A percentile compares a stretch with the other conserved stretches of the same genome.
Conservation (phyloP, 2,329 filamentous ascomycete species). For the Furcasterigmium sp. region DNA sequence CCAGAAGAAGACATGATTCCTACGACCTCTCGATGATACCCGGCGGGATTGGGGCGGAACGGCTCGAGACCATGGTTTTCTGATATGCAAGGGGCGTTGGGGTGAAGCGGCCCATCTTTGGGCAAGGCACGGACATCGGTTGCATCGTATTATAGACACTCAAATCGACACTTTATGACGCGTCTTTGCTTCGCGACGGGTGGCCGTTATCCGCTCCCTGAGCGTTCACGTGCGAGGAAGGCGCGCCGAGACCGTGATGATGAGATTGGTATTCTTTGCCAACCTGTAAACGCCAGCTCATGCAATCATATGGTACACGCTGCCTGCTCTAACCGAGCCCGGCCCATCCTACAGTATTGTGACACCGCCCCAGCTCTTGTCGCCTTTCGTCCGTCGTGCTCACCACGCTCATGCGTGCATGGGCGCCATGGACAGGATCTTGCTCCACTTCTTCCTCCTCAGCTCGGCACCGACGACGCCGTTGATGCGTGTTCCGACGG, state of each 20-base stretch:
- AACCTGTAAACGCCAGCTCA: slow-evolving; percentile 2
- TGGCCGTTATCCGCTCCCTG: too few relatives aligned
- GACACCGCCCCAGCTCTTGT: slow-evolving; percentile 1
- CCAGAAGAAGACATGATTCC: slow-evolving; percentile 31
- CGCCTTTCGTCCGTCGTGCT: too few relatives aligned
- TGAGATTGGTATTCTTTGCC: not conserved
- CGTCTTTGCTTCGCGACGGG: not conserved
- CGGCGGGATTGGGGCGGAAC: slow-evolving; percentile 2
- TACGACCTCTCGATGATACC: slow-evolving; percentile 17
- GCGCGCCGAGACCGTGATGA: too few relatives aligned
- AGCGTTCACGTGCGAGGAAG: too few relatives aligned
- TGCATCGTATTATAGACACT: too few relatives aligned
- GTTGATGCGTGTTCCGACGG: slow-evolving; percentile 87
- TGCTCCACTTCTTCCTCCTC: slow-evolving; percentile 92
- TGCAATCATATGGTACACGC: slow-evolving; percentile 8
- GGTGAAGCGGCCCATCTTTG: not conserved
- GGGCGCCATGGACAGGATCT: slow-evolving; percentile 93
- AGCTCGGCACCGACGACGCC: slow-evolving; percentile 88
- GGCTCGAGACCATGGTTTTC: slow-evolving; percentile 4
- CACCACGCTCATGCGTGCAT: slow-evolving; percentile 42
- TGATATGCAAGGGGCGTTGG: not conserved
- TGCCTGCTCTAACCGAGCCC: not conserved
- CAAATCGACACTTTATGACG: too few relatives aligned
- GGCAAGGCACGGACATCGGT: not conserved
- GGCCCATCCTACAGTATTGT: slow-evolving; percentile 2